phyloP scores from a whole-genome alignment of 176 grass and related monocot species.

The Triticum timopheevii region DNA sequence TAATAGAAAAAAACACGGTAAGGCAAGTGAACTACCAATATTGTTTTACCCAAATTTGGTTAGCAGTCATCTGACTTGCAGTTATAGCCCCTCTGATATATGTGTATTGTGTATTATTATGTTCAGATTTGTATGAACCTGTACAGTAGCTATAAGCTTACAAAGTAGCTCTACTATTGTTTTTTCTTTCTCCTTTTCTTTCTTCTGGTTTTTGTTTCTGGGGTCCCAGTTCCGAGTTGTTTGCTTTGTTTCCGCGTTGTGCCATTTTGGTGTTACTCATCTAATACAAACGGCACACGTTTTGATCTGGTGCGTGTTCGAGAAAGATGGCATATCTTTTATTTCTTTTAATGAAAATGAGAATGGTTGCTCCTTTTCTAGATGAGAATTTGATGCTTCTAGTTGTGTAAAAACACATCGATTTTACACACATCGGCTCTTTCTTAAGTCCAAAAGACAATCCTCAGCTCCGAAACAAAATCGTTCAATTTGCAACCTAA shows the following conservation, averaged over 20 bases:
- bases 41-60: not conserved
- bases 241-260: not conserved
- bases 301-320: not conserved
- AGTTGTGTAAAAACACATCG: not conserved
- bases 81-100: not conserved
- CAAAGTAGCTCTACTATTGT: not conserved
- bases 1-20: not conserved
- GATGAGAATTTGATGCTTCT: constrained; percentile 15
- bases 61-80: not conserved
- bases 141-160: not conserved
- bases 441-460: not conserved
- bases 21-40: not conserved
- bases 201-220: not conserved
- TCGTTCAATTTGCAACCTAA: not conserved
- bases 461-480: not conserved
- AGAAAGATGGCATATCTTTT: not conserved
- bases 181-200: not conserved
- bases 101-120: not conserved
- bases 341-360: not conserved
- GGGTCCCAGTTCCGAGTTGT: not conserved
- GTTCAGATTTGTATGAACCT: not conserved
- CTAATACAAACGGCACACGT: not conserved
- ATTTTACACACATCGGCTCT: not conserved
- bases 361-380: not conserved
- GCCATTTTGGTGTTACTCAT: not conserved